Evolutionary conservation across 805 yeast genomes (phyloP).

Genomic region (Blastobotrys peoriensis): DNA sequence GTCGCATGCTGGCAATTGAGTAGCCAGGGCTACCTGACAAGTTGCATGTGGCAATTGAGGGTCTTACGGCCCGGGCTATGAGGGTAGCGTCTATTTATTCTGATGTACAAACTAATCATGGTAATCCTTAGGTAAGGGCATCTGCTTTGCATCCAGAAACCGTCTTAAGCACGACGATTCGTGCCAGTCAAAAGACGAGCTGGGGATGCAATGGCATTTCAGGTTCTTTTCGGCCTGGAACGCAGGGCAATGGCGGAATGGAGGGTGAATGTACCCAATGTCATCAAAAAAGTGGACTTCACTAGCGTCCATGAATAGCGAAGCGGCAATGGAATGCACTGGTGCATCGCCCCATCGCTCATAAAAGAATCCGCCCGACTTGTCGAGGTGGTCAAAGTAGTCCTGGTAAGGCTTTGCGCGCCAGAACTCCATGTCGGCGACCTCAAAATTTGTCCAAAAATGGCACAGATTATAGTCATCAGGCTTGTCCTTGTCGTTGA

Average conservation of each 20-base stretch:
- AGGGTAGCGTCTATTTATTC: too few species aligned
- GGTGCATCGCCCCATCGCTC: slow-evolving; percentile 97
- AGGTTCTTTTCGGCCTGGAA: slow-evolving; percentile 37
- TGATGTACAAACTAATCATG: background rate
- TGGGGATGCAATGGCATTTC: slow-evolving; percentile 52
- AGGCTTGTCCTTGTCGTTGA: slow-evolving; percentile 48
- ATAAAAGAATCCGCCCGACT: slow-evolving; percentile 71
- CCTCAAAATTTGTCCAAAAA: slow-evolving; percentile 76
- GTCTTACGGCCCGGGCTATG: too few species aligned
- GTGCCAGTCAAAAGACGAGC: slow-evolving; percentile 31
- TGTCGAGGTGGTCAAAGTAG: slow-evolving; percentile 58
- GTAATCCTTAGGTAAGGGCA: slow-evolving; percentile 8
- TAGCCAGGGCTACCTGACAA: background rate
- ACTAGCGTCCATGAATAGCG: slow-evolving; percentile 49
- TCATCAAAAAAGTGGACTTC: slow-evolving; percentile 68
- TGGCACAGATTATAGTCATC: slow-evolving; percentile 67
- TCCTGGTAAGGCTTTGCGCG: slow-evolving; percentile 50
- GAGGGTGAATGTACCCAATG: slow-evolving; percentile 65
- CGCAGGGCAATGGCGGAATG: slow-evolving; percentile 63
- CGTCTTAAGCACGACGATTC: slow-evolving; percentile 32
- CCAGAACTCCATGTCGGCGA: slow-evolving; percentile 67
- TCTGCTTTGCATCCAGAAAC: slow-evolving; percentile 27
- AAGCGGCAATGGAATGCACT: slow-evolving; percentile 72
- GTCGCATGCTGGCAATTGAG: slow-evolving; percentile 12
- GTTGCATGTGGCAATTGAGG: too few species aligned